A percentile compares a stretch with the other conserved stretches of the same genome.
Evolutionary conservation across 192 early-diverging fungal genomes (phyloP).

Genomic region (Mortierella alpina): DNA sequence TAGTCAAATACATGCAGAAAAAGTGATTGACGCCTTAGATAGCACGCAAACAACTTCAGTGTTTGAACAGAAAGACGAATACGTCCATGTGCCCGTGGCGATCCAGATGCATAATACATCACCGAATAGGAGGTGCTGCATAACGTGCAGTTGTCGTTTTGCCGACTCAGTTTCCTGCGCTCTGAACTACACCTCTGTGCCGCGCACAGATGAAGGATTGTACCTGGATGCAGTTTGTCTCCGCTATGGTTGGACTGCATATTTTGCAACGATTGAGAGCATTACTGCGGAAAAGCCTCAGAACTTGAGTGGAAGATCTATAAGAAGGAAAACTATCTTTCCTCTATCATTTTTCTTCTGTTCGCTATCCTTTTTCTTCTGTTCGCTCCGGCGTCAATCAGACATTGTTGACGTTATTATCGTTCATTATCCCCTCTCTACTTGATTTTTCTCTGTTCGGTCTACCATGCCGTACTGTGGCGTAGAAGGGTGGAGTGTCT

Average conservation of each 20-base stretch:
- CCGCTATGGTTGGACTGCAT: background rate
- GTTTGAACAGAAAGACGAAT: no score
- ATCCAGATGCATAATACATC: no score
- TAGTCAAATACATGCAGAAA: no score
- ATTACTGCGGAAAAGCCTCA: conserved; percentile 5
- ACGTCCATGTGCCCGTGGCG: no score
- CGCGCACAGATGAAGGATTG: background rate
- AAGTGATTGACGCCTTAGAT: no score
- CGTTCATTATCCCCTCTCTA: background rate
- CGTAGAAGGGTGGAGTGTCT: conserved; percentile 29
- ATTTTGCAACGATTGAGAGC: conserved; percentile 1
- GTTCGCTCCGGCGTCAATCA: conserved; percentile 6
- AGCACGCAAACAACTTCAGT: no score
- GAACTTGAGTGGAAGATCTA: background rate
- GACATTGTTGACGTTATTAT: no score
- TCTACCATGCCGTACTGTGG: conserved; percentile 16
- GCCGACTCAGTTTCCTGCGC: background rate
- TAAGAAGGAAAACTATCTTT: background rate
- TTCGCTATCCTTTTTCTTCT: no score
- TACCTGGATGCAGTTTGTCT: conserved; percentile 5
- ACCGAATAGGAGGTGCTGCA: no score
- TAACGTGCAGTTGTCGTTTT: conserved; percentile 1
- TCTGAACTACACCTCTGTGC: background rate
- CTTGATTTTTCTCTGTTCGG: background rate
- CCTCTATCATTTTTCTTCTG: no score